phyloP scores from a whole-genome alignment of 495 filamentous ascomycete species.

The Mytilinidion resinicola region DNA sequence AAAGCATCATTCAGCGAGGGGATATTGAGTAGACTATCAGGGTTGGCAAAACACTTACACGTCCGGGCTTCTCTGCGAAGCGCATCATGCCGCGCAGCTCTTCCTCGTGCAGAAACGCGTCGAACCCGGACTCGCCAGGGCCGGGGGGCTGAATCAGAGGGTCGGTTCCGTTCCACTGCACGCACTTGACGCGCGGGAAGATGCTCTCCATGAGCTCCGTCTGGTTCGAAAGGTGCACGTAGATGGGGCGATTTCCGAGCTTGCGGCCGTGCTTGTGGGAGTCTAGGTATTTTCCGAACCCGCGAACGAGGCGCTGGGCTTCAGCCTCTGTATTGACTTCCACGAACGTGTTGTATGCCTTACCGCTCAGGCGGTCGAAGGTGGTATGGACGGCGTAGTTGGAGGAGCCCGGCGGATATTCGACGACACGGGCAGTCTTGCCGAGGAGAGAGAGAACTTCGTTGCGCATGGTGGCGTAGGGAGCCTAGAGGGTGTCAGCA shows the following conservation, averaged over 20 bases:
- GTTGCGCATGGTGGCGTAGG: not conserved
- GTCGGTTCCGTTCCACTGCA: not conserved
- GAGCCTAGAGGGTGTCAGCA: conserved; percentile 1
- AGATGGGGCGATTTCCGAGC: not conserved
- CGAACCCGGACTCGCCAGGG: not conserved
- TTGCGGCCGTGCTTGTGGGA: not conserved
- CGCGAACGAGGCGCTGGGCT: not conserved
- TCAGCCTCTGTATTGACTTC: not conserved
- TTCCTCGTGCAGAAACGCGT: not conserved
- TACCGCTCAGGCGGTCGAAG: not conserved
- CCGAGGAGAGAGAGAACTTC: conserved; percentile 5
- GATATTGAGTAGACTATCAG: not conserved
- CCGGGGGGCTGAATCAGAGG: not conserved
- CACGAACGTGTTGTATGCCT: not conserved
- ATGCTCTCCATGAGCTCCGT: not conserved
- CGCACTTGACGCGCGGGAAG: not conserved
- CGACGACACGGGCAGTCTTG: not conserved
- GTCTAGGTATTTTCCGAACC: not conserved
- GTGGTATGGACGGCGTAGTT: not conserved
- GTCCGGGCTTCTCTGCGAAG: not conserved
- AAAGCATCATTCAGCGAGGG: no score
- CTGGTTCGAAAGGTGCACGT: not conserved
- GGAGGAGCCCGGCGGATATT: not conserved
- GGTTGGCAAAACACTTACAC: not conserved
- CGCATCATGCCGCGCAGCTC: not conserved